Conservation (phyloP, 2,329 filamentous ascomycete species). For the Akanthomyces lecanii region DNA sequence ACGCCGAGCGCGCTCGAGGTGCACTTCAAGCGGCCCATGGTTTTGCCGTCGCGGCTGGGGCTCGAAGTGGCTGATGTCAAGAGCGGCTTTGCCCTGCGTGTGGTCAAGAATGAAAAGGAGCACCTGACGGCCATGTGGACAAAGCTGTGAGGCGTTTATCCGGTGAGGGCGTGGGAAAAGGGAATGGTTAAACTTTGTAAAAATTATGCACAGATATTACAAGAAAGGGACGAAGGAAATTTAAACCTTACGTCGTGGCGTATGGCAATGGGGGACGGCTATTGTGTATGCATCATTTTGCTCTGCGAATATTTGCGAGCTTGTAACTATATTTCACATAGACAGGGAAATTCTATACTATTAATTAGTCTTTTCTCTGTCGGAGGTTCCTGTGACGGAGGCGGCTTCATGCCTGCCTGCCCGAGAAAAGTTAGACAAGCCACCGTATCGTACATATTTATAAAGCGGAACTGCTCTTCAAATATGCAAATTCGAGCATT, state of each 20-base stretch:
- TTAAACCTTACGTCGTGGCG: neutral
- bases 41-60: conserved; percentile 10
- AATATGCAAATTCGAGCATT: too few relatives aligned
- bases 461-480: too few relatives aligned
- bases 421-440: too few relatives aligned
- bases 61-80: conserved; percentile 7
- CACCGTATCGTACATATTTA: too few relatives aligned
- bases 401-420: too few relatives aligned
- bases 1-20: conserved; percentile 16
- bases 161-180: neutral
- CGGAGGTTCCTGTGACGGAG: too few relatives aligned
- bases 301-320: neutral
- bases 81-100: conserved; percentile 11
- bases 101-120: conserved; percentile 16
- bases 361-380: too few relatives aligned
- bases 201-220: neutral
- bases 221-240: neutral
- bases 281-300: neutral
- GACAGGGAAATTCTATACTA: neutral
- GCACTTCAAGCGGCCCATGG: conserved; percentile 15
- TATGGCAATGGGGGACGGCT: neutral
- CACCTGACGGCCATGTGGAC: conserved; percentile 12
- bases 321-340: neutral
- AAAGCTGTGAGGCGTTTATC: neutral
- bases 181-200: neutral